These are phyloP conservation scores for Spathaspora girioi DNA, from an alignment of 805 yeast species.

Conservation along the genomic window DNA sequence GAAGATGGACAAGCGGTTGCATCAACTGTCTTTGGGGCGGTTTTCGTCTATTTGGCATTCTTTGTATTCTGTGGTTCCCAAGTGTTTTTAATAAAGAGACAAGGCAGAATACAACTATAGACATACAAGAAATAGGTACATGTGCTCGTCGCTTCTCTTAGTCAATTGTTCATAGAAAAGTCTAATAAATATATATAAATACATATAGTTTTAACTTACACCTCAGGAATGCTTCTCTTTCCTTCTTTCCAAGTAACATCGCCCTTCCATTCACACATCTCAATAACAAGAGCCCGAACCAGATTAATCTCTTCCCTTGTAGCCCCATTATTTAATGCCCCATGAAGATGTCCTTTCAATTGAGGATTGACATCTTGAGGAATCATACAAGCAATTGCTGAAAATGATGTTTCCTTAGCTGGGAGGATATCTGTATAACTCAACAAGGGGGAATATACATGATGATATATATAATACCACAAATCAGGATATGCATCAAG, in stretches of 20 bases:
- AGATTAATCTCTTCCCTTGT: constrained; percentile 55
- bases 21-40: constrained; percentile 85
- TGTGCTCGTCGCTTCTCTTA: background rate
- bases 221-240: constrained; percentile 47
- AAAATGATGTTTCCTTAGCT: constrained; percentile 66
- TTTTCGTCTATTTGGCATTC: constrained; percentile 72
- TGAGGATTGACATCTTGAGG: constrained; percentile 92
- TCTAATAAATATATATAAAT: background rate
- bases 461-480: constrained; percentile 61
- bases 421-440: constrained; percentile 58
- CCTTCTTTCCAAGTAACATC: constrained; percentile 42
- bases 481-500: constrained; percentile 74
- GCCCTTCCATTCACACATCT: constrained; percentile 68
- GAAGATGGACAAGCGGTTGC: constrained; percentile 94
- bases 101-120: constrained; percentile 53
- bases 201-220: constrained; percentile 20
- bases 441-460: constrained; percentile 72
- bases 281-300: constrained; percentile 56
- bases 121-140: background rate
- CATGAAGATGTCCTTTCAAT: constrained; percentile 79
- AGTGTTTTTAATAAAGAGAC: constrained; percentile 59
- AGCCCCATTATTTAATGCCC: constrained; percentile 76
- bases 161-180: background rate
- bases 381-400: constrained; percentile 68
- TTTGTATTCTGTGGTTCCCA: constrained; percentile 91